Evolutionary conservation across 2,329 filamentous ascomycete genomes (phyloP).

Genomic region (Calonectria pteridis): DNA sequence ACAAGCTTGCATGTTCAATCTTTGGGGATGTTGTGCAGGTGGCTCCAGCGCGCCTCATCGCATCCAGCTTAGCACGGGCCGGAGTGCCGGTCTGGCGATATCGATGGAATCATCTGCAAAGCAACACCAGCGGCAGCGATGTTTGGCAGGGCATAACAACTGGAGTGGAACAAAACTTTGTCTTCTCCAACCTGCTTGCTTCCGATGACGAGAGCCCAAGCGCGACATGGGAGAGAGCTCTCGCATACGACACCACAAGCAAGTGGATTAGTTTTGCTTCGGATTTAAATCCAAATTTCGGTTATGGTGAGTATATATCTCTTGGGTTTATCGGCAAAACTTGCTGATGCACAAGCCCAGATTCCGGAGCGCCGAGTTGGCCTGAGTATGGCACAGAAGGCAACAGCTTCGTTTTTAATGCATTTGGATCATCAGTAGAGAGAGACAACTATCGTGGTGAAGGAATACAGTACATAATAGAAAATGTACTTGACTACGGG

Average conservation of each 20-base stretch:
- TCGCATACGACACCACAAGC: background rate
- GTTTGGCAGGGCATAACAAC: background rate
- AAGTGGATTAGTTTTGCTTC: conserved; percentile 1
- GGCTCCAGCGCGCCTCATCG: background rate
- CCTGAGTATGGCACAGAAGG: background rate
- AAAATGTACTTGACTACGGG: background rate
- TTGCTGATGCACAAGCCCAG: background rate
- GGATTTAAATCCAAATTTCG: background rate
- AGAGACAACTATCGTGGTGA: background rate
- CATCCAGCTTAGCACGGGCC: background rate
- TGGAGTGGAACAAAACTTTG: background rate
- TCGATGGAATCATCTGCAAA: background rate
- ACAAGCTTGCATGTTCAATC: background rate
- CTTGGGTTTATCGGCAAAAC: background rate
- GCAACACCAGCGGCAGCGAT: background rate
- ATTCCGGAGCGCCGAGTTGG: background rate
- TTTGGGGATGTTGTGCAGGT: background rate
- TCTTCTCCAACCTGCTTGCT: background rate
- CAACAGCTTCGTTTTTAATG: background rate
- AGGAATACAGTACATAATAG: background rate
- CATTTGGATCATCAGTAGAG: background rate
- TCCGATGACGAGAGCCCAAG: background rate
- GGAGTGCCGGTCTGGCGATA: background rate
- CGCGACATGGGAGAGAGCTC: background rate
- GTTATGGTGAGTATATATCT: background rate